Evolutionary conservation across 805 yeast species (phyloP).

Genomic region (Suhomyces emberorum): DNA sequence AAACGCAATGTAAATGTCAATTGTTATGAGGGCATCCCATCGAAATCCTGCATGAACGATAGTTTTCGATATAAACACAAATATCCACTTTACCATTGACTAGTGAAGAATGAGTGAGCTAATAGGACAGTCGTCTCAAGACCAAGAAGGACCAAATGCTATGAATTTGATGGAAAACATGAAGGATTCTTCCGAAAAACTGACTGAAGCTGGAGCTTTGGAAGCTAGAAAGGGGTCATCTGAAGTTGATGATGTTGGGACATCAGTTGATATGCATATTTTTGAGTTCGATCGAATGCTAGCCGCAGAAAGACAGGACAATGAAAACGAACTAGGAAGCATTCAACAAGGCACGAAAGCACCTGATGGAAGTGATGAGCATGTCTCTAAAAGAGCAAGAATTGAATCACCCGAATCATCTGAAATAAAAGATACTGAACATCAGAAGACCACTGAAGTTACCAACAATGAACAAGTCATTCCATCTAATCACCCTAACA

Average conservation of each 20-base stretch:
- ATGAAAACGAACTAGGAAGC: not conserved
- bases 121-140: no score
- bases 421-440: slow-evolving; percentile 3
- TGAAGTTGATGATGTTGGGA: not conserved
- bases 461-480: not conserved
- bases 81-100: no score
- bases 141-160: no score
- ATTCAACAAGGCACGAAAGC: slow-evolving; percentile 1
- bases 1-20: no score
- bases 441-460: not conserved
- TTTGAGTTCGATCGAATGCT: slow-evolving; percentile 18
- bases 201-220: no score
- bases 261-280: slow-evolving; percentile 5
- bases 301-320: slow-evolving; percentile 10
- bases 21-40: not conserved
- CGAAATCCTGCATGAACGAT: not conserved
- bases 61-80: no score
- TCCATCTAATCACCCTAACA: not conserved
- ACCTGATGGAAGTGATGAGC: no score
- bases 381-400: slow-evolving; percentile 5
- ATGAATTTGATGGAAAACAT: no score
- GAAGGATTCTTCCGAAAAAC: no score
- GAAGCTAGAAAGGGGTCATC: no score
- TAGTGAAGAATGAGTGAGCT: no score
- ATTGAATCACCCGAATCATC: slow-evolving; percentile 4